A percentile compares a stretch with the other conserved stretches of the same genome.
Evolutionary conservation across 2,329 filamentous ascomycete genomes (phyloP).

Genomic region (Ophiostoma himal-ulmi): DNA sequence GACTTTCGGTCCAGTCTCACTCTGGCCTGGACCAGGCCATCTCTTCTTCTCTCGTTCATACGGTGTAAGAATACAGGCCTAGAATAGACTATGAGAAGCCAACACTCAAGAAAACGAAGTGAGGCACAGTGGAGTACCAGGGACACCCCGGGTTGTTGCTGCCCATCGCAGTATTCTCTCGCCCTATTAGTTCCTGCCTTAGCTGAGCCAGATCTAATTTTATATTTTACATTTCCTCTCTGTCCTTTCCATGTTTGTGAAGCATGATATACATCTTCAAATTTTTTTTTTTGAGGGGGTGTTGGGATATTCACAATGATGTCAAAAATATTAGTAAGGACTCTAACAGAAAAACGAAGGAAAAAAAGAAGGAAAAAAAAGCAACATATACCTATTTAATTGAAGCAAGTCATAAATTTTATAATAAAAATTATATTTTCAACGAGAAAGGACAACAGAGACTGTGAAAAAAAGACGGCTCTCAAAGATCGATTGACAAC

Average conservation of each 20-base stretch:
- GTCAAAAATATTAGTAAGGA: no score
- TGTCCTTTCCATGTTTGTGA: background rate
- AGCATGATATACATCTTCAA: background rate
- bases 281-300: background rate
- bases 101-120: conserved; percentile 3
- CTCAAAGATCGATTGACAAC: background rate
- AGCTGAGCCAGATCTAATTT: background rate
- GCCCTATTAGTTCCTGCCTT: background rate
- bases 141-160: background rate
- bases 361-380: no score
- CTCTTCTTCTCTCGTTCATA: background rate
- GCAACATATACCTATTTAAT: no score
- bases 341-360: no score
- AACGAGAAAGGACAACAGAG: no score
- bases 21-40: background rate
- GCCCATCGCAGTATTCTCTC: background rate
- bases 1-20: conserved; percentile 7
- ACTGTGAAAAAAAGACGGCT: no score
- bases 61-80: background rate
- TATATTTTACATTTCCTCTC: background rate
- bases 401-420: no score
- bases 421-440: no score
- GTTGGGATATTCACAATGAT: no score
- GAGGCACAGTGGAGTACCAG: background rate
- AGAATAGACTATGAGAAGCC: background rate